phyloP scores from a whole-genome alignment of 257 asterid species.

The Anisodus acutangulus region DNA sequence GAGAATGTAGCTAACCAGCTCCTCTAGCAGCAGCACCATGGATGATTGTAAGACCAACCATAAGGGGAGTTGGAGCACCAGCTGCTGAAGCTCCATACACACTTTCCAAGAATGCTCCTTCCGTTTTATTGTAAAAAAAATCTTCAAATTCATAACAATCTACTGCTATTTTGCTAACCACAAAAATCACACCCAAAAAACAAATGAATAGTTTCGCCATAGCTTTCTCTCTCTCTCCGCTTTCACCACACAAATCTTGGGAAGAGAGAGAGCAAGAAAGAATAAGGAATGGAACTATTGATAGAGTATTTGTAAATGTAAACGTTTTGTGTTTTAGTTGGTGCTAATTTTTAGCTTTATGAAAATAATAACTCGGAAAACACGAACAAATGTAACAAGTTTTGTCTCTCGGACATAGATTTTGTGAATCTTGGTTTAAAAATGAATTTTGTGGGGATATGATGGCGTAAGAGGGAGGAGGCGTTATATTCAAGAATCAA shows the following conservation, averaged over 20 bases:
- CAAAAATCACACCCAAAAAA: slow-evolving; percentile 46
- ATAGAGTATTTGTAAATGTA: slow-evolving; percentile 3
- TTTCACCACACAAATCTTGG: slow-evolving; percentile 35
- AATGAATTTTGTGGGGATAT: neutral
- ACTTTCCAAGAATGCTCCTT: slow-evolving; percentile 49
- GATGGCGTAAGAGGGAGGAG: neutral
- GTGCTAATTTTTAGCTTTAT: neutral
- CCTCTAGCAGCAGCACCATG: slow-evolving; percentile 83
- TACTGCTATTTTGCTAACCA: slow-evolving; percentile 43
- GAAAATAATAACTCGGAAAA: slow-evolving; percentile 4
- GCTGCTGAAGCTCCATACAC: slow-evolving; percentile 60
- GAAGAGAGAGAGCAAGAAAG: slow-evolving; percentile 2
- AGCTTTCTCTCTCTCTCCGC: neutral
- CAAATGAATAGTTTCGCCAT: slow-evolving; percentile 49
- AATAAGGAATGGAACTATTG: neutral
- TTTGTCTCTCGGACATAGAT: slow-evolving; percentile 7
- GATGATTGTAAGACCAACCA: slow-evolving; percentile 81
- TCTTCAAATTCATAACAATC: slow-evolving; percentile 62
- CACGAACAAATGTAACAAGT: slow-evolving; percentile 22
- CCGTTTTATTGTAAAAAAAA: slow-evolving; percentile 47
- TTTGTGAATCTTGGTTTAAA: neutral
- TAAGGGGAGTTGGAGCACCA: slow-evolving; percentile 58
- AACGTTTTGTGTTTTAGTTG: neutral
- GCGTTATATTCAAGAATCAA: neutral
- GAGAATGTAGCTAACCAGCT: slow-evolving; percentile 59